phyloP scores from a whole-genome alignment of 1,284 basidiomycete species.

The Phlebopus sp. region DNA sequence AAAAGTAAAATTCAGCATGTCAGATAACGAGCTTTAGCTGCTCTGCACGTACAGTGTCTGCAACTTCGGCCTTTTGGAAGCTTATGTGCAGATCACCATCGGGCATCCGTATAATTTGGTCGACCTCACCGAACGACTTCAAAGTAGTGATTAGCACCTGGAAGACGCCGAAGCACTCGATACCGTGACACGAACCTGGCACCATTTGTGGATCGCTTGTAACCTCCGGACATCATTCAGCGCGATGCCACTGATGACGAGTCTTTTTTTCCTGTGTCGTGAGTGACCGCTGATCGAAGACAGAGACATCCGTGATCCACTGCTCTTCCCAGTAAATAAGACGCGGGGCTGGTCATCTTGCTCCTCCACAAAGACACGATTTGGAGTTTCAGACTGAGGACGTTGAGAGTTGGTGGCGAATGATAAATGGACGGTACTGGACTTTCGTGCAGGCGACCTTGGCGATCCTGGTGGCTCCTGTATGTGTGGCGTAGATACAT shows the following conservation, averaged over 20 bases:
- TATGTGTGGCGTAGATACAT: constrained; percentile 38
- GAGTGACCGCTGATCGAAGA: constrained; percentile 40
- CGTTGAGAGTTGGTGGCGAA: constrained; percentile 24
- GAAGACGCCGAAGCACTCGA: neutral
- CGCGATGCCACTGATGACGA: constrained; percentile 55
- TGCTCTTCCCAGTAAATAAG: constrained; percentile 32
- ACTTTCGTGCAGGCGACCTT: constrained; percentile 17
- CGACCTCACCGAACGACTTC: constrained; percentile 71
- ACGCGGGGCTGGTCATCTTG: constrained; percentile 30
- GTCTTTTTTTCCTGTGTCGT: constrained; percentile 48
- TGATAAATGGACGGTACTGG: constrained; percentile 24
- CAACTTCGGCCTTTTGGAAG: constrained; percentile 69
- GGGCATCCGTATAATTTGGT: constrained; percentile 63
- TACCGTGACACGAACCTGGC: constrained; percentile 49
- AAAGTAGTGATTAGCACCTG: constrained; percentile 10
- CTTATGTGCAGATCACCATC: constrained; percentile 72
- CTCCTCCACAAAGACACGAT: constrained; percentile 34
- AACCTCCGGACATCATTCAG: constrained; percentile 47
- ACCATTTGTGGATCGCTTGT: constrained; percentile 64
- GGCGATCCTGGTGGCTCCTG: constrained; percentile 29
- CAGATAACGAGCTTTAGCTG: neutral
- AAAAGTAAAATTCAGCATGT: constrained; percentile 5
- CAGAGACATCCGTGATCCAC: constrained; percentile 44
- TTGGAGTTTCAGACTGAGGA: constrained; percentile 17
- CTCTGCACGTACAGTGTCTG: constrained; percentile 60